Conservation (phyloP, 495 filamentous ascomycete genomes). For the Stereocaulon alpinum region DNA sequence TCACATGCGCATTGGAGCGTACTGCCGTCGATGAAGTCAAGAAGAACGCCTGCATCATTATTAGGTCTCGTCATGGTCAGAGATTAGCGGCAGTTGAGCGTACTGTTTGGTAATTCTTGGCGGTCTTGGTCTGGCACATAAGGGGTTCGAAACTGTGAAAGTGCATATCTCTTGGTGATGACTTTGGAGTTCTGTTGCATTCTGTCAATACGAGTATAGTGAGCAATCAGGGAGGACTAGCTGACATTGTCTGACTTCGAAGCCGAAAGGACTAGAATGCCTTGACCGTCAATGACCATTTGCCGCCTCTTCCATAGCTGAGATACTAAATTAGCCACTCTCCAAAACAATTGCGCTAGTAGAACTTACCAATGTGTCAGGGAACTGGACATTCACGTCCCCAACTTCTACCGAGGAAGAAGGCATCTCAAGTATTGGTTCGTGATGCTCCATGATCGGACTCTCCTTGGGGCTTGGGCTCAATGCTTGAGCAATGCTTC, state of each 20-base stretch:
- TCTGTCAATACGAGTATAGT: conserved; percentile 18
- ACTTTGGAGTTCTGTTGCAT: conserved; percentile 38
- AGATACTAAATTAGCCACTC: neutral
- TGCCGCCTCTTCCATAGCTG: conserved; percentile 80
- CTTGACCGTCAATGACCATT: conserved; percentile 66
- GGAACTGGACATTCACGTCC: conserved; percentile 89
- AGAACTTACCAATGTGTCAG: conserved; percentile 56
- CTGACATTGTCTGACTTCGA: conserved; percentile 31
- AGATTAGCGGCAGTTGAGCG: neutral
- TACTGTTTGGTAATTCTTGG: conserved; percentile 76
- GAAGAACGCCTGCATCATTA: conserved; percentile 35
- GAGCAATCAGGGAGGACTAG: neutral
- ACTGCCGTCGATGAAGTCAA: conserved; percentile 77
- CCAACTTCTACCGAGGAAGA: conserved; percentile 53
- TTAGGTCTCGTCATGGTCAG: neutral
- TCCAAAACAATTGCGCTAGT: neutral
- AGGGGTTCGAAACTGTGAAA: conserved; percentile 68
- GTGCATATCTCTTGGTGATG: conserved; percentile 63
- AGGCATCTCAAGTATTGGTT: conserved; percentile 23
- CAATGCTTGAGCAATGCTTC: conserved; percentile 46
- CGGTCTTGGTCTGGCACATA: conserved; percentile 77
- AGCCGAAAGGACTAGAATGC: conserved; percentile 62
- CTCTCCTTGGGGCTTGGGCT: conserved; percentile 50
- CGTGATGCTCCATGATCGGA: conserved; percentile 24
- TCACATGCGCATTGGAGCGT: conserved; percentile 79